These are phyloP conservation scores for Neonothopanus nambi DNA, from an alignment of 1,284 basidiomycete genomes.

Conservation along the genomic window DNA sequence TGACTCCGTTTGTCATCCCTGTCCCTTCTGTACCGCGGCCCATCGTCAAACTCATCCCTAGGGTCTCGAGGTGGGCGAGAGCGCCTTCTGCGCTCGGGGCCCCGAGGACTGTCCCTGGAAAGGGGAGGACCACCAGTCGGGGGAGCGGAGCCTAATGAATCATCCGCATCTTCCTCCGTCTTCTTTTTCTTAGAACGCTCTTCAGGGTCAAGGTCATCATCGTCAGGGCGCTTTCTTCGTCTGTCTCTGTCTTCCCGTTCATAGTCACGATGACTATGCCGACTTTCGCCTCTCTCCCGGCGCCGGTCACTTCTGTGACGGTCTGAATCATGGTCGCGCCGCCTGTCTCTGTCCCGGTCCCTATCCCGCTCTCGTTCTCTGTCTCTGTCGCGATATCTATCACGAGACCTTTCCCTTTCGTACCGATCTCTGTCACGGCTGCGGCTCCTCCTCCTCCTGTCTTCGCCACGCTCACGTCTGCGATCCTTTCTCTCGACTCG, in stretches of 20 bases:
- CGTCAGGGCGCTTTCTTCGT: constrained; percentile 63
- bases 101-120: constrained; percentile 53
- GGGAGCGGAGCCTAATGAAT: too few relatives aligned
- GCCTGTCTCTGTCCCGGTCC: constrained; percentile 49
- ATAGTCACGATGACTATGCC: constrained; percentile 50
- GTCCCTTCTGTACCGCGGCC: constrained; percentile 40
- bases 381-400: constrained; percentile 25
- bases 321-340: constrained; percentile 43
- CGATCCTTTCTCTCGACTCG: constrained; percentile 36
- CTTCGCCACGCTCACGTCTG: constrained; percentile 49
- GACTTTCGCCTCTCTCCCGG: constrained; percentile 41
- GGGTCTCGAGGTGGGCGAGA: constrained; percentile 45
- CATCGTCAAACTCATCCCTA: constrained; percentile 62
- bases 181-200: constrained; percentile 59
- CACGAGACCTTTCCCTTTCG: constrained; percentile 47
- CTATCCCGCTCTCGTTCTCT: constrained; percentile 39
- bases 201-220: constrained; percentile 45
- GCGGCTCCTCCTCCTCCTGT: constrained; percentile 46
- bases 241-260: constrained; percentile 52
- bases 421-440: constrained; percentile 48
- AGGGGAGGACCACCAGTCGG: constrained; percentile 42
- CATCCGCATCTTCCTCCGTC: constrained; percentile 48
- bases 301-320: constrained; percentile 36
- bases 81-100: constrained; percentile 46
- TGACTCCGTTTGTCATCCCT: constrained; percentile 28